These are phyloP conservation scores for Plasmodium adleri DNA, from an alignment of 169 alveolate genomes.

Conservation along the genomic window DNA sequence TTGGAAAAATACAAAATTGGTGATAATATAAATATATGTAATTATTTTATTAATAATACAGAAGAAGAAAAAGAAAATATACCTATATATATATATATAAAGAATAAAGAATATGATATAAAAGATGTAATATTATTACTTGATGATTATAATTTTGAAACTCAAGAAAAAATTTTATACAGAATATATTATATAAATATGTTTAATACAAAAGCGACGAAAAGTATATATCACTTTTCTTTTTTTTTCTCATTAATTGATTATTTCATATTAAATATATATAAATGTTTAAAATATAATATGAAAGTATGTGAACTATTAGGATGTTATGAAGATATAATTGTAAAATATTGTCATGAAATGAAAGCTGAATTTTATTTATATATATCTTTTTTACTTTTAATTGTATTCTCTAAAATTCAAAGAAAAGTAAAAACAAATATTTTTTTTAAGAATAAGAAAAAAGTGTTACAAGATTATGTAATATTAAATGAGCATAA, in stretches of 20 bases:
- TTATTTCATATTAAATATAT: slow-evolving; percentile 64
- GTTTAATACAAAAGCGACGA: slow-evolving; percentile 14
- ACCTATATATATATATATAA: slow-evolving; percentile 52
- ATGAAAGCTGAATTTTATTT: slow-evolving; percentile 66
- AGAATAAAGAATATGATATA: slow-evolving; percentile 52
- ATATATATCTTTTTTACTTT: slow-evolving; percentile 67
- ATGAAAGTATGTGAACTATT: slow-evolving; percentile 25
- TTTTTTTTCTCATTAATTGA: slow-evolving; percentile 72
- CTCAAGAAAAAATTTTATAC: slow-evolving; percentile 65
- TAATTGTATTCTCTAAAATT: slow-evolving; percentile 32
- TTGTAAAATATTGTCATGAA: slow-evolving; percentile 21
- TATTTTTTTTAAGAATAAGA: slow-evolving; percentile 45
- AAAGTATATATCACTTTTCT: slow-evolving; percentile 26
- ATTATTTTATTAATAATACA: slow-evolving; percentile 43
- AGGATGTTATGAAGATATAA: slow-evolving; percentile 41
- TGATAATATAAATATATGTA: slow-evolving; percentile 48
- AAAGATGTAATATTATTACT: slow-evolving; percentile 40
- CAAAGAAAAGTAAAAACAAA: slow-evolving; percentile 23
- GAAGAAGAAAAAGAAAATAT: slow-evolving; percentile 44
- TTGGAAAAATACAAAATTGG: slow-evolving; percentile 13
- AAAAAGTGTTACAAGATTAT: slow-evolving; percentile 17
- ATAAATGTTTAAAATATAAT: slow-evolving; percentile 40
- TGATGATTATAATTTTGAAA: slow-evolving; percentile 21
- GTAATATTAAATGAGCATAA: slow-evolving; percentile 20
- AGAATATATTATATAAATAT: slow-evolving; percentile 66